phyloP scores from a whole-genome alignment of 106 monocot species.

The Chionographis japonica region DNA sequence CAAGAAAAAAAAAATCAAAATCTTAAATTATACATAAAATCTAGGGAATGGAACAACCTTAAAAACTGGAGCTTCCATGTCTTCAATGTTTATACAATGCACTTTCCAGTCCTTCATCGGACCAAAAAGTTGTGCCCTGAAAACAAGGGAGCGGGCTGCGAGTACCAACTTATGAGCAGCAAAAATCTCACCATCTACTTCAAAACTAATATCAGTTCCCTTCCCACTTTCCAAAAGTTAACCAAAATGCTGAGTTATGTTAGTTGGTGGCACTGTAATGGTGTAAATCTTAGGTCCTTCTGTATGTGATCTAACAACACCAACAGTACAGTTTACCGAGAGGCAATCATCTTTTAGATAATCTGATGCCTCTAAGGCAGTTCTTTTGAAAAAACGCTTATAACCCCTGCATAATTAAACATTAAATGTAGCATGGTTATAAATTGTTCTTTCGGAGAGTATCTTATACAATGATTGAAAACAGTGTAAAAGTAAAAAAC shows the following conservation, averaged over 20 bases:
- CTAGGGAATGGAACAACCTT: slow-evolving; percentile 32
- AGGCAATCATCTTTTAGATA: slow-evolving; percentile 91
- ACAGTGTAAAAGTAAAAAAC: too few species aligned
- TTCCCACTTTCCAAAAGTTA: slow-evolving; percentile 54
- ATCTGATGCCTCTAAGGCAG: slow-evolving; percentile 73
- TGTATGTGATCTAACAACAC: slow-evolving; percentile 80
- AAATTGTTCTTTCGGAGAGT: too few species aligned
- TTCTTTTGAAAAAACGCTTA: slow-evolving; percentile 84
- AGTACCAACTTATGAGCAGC: slow-evolving; percentile 76
- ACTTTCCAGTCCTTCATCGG: slow-evolving; percentile 79
- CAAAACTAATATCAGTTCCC: slow-evolving; percentile 65
- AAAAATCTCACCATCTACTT: slow-evolving; percentile 79
- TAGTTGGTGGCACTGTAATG: slow-evolving; percentile 66
- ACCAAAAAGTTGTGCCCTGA: slow-evolving; percentile 94
- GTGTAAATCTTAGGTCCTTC: slow-evolving; percentile 75
- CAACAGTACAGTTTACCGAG: slow-evolving; percentile 76
- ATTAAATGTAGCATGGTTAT: neutral
- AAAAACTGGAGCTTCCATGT: slow-evolving; percentile 87
- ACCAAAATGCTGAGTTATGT: slow-evolving; percentile 76
- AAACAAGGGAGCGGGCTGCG: slow-evolving; percentile 86
- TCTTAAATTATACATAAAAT: neutral
- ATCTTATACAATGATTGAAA: too few species aligned
- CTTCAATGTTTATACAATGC: slow-evolving; percentile 63
- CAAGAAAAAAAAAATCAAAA: neutral
- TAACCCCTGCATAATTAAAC: slow-evolving; percentile 67